Percentiles rank a stretch among this genome's conserved stretches.
Conservation (phyloP, 2,329 filamentous ascomycete species). For the Tolypocladium sp. region DNA sequence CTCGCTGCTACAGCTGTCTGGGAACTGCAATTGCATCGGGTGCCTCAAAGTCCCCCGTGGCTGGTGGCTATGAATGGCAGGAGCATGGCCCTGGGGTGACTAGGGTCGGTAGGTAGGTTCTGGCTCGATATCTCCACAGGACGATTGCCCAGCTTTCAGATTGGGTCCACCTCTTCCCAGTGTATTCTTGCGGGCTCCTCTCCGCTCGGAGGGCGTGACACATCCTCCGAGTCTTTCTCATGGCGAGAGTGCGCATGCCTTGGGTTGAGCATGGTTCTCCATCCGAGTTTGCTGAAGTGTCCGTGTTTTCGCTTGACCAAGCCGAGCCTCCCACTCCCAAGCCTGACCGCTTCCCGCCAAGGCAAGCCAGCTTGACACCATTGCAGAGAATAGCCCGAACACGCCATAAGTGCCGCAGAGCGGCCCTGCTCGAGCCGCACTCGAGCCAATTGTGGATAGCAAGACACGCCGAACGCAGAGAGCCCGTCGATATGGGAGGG, state of each 20-base stretch:
- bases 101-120: slow-evolving; percentile 18
- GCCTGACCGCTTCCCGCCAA: slow-evolving; percentile 16
- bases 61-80: slow-evolving; percentile 37
- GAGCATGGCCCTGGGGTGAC: slow-evolving; percentile 20
- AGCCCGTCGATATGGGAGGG: background rate
- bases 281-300: slow-evolving; percentile 9
- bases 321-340: slow-evolving; percentile 11
- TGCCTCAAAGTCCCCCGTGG: slow-evolving; percentile 34
- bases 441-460: background rate
- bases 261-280: slow-evolving; percentile 3
- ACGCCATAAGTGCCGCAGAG: background rate
- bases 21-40: slow-evolving; percentile 28
- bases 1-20: slow-evolving; percentile 41
- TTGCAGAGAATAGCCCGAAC: background rate
- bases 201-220: background rate
- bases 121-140: slow-evolving; percentile 20
- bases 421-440: background rate
- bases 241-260: background rate
- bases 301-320: slow-evolving; percentile 12
- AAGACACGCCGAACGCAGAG: background rate
- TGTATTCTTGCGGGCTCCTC: background rate
- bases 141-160: slow-evolving; percentile 6
- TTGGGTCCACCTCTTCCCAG: slow-evolving; percentile 1
- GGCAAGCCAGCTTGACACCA: slow-evolving; percentile 3
- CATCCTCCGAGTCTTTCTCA: background rate